Conservation (phyloP, 2,329 filamentous ascomycete species). For the Aspergillus oerlinghausenensis region DNA sequence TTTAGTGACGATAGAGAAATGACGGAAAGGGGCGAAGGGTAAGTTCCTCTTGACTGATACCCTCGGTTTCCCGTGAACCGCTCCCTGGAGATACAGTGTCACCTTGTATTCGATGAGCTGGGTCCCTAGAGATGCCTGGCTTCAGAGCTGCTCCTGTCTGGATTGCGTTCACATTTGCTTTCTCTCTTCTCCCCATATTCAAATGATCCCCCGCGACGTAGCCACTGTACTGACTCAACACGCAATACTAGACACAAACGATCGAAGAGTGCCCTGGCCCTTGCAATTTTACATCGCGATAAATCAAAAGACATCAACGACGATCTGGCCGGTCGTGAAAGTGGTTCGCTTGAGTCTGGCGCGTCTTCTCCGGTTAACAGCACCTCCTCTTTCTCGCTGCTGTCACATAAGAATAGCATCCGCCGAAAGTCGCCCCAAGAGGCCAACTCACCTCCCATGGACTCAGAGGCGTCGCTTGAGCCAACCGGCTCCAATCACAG, state of each 20-base stretch:
- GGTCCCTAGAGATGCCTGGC: background rate
- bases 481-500: slow-evolving; percentile 21
- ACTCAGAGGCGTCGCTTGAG: slow-evolving; percentile 24
- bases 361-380: slow-evolving; percentile 21
- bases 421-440: slow-evolving; percentile 27
- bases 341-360: slow-evolving; percentile 23
- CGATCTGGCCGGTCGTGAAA: slow-evolving; percentile 19
- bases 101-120: background rate
- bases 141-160: background rate
- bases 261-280: slow-evolving; percentile 50
- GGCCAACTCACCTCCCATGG: slow-evolving; percentile 15
- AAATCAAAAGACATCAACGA: slow-evolving; percentile 42
- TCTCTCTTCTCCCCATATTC: background rate
- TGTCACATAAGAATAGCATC: slow-evolving; percentile 29
- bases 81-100: background rate
- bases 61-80: slow-evolving; percentile 18
- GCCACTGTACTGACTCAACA: slow-evolving; percentile 27
- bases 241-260: slow-evolving; percentile 46
- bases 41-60: slow-evolving; percentile 12
- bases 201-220: background rate
- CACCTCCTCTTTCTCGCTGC: slow-evolving; percentile 24
- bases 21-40: slow-evolving; percentile 30
- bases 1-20: slow-evolving; percentile 17
- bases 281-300: slow-evolving; percentile 51
- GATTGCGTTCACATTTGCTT: background rate